Conservation (phyloP, 1,284 basidiomycete genomes). For the Puccinia sorghi region DNA sequence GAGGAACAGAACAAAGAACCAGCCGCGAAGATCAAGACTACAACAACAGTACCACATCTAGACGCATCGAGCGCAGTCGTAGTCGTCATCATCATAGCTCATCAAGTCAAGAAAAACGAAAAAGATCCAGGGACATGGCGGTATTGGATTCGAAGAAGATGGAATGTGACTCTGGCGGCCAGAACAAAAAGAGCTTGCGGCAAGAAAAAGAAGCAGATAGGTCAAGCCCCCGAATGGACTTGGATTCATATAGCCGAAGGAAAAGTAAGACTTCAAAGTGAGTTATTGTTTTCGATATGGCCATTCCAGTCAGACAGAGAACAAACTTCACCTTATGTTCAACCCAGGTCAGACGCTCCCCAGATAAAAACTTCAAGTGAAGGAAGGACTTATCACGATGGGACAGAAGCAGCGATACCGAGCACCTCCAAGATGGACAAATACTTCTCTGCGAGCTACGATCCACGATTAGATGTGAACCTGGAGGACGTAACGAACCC, state of each 20-base stretch:
- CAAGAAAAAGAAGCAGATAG: neutral
- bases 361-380: no score
- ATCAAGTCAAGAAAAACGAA: neutral
- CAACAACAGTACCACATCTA: neutral
- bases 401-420: neutral
- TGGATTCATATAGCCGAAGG: neutral
- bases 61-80: neutral
- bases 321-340: no score
- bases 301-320: neutral
- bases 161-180: neutral
- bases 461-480: conserved; percentile 48
- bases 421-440: conserved; percentile 55
- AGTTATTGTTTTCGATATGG: neutral
- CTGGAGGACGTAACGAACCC: conserved; percentile 46
- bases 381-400: neutral
- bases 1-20: neutral
- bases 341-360: no score
- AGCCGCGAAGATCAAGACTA: neutral
- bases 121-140: neutral
- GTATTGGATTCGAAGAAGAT: neutral
- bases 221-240: neutral
- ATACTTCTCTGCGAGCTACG: conserved; percentile 54
- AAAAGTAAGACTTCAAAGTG: neutral
- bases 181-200: neutral
- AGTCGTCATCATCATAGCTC: neutral